Conservation (phyloP, 1,284 basidiomycete species). For the Ganoderma lucidum region DNA sequence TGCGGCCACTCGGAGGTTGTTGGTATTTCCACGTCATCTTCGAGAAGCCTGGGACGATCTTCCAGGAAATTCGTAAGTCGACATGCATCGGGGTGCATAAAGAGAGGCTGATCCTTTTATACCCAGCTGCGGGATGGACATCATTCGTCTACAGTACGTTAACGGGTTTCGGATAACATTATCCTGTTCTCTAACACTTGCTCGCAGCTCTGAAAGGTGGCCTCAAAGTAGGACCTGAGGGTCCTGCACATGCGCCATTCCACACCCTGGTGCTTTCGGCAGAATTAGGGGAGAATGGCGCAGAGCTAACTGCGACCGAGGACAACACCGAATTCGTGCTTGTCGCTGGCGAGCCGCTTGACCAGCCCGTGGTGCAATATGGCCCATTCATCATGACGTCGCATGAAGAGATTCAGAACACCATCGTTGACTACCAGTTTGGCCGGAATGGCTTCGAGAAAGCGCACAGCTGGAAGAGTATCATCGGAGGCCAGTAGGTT, state of each 20-base stretch:
- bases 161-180: neutral
- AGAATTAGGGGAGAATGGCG: conserved; percentile 63
- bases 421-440: conserved; percentile 83
- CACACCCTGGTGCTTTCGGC: conserved; percentile 84
- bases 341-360: conserved; percentile 88
- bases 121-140: conserved; percentile 79
- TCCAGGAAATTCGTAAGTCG: conserved; percentile 84
- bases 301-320: conserved; percentile 61
- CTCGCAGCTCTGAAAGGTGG: conserved; percentile 71
- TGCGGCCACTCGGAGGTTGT: conserved; percentile 90
- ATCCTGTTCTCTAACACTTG: neutral
- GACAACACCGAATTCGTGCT: conserved; percentile 77
- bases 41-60: conserved; percentile 70
- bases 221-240: conserved; percentile 65
- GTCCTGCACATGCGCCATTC: conserved; percentile 61
- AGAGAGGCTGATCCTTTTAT: conserved; percentile 3
- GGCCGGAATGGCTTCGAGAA: conserved; percentile 92
- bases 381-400: conserved; percentile 91
- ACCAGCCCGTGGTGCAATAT: conserved; percentile 89
- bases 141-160: conserved; percentile 80
- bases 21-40: conserved; percentile 92
- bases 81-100: neutral
- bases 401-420: conserved; percentile 82
- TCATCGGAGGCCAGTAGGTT: conserved; percentile 61
- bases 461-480: conserved; percentile 87